Percentiles rank a stretch among this genome's conserved stretches.
phyloP scores from a whole-genome alignment of 306 rosid genomes.

The Fragaria vesca region DNA sequence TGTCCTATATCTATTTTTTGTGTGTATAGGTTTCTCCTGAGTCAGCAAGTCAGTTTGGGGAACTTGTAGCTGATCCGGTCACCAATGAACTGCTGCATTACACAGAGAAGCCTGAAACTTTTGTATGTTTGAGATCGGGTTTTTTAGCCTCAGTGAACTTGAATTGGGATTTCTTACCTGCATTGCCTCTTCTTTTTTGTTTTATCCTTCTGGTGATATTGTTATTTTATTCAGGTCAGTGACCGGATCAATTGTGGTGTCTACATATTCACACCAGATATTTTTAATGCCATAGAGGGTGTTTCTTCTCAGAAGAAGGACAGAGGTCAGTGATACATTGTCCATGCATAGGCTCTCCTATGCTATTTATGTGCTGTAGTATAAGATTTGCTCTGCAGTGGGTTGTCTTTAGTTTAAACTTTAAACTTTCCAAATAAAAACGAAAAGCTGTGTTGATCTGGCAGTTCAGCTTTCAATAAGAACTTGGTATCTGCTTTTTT shows the following conservation, averaged over 20 bases:
- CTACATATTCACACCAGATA: conserved; percentile 79
- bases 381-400: neutral
- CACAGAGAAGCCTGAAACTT: conserved; percentile 95
- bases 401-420: neutral
- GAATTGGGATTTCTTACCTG: conserved; percentile 16
- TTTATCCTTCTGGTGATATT: neutral
- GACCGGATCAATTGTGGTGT: conserved; percentile 90
- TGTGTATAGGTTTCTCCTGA: conserved; percentile 79
- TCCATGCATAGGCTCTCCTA: neutral
- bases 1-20: conserved; percentile 2
- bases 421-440: neutral
- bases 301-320: conserved; percentile 80
- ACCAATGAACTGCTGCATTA: conserved; percentile 92
- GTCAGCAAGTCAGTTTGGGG: conserved; percentile 81
- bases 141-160: conserved; percentile 8
- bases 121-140: conserved; percentile 51
- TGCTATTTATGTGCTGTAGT: neutral
- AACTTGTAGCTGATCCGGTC: conserved; percentile 82
- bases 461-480: neutral
- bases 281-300: conserved; percentile 72
- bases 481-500: neutral
- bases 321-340: conserved; percentile 49
- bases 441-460: neutral
- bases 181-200: neutral
- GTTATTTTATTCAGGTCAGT: conserved; percentile 64